Base-by-base conservation (phyloP, 768 basidiomycete genomes). In the Mycena haematopus region DNA sequence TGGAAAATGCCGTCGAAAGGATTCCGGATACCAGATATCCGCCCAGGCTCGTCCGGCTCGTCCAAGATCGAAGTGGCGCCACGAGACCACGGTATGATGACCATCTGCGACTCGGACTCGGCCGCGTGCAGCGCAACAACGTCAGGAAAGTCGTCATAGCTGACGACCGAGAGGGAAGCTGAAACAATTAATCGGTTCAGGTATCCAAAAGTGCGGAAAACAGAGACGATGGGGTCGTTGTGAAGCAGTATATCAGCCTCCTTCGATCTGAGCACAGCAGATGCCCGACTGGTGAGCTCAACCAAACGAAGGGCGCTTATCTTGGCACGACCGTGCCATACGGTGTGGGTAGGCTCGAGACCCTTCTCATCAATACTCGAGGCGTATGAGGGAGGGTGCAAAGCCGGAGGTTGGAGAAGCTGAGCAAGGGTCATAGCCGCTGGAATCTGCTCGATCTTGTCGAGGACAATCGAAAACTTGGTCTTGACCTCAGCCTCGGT, bases 201-300 rank as follows among this genome's bases (percentile, higher is more conserved):
- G 60, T 85, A 80, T 4, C 86, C 90, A 72, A 95, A 95, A 6
- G 92, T 92, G 53, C 85, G 82, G 79, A 91, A 90, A 27, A 92
- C 82, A 2, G 86, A 84, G 17, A 92, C 76, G 40, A 95, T 75
- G 4, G 93, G 83, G 69, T 95, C 94, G 46, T 82, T 86, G 59
- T 79, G 80, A 40, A 92, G 80, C 27, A 95, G 79, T 3, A 83
- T 78, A 21, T 92, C 91, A 1, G 88, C 85, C 63, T 88, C 88
- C 54, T 91, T 86, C 1, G 91, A 92, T 70, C 86, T 90, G 74
- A 99, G 85, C 36, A 96, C 86, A 1, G 91, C 90, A 2, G 93
- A 95, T 1, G 92, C 92, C 60, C 97, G 90, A 38, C 89, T 89
- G 1, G 93, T 92, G 47, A 98, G 79, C 72, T 98, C 95, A 68